These are phyloP conservation scores for Biscogniauxia mediterranea DNA, from an alignment of 2,329 filamentous ascomycete species.

Conservation along the genomic window DNA sequence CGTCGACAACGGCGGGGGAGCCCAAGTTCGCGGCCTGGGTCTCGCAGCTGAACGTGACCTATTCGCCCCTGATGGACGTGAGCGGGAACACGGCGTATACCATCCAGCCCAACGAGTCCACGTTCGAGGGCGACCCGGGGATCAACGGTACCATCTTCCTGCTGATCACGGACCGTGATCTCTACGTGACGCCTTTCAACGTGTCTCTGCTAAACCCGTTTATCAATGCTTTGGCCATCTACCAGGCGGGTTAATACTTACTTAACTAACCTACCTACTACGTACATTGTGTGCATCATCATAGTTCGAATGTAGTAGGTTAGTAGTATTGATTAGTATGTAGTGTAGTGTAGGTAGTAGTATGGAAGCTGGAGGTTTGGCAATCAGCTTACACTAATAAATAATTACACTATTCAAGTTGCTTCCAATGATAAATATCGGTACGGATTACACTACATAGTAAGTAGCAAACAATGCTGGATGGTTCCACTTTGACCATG, in stretches of 20 bases:
- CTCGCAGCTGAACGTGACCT: slow-evolving; percentile 73
- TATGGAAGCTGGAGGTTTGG: too few relatives aligned
- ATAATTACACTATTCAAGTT: too few relatives aligned
- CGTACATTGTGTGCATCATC: too few relatives aligned
- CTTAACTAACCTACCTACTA: too few relatives aligned
- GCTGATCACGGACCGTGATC: slow-evolving; percentile 67
- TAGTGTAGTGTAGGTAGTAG: too few relatives aligned
- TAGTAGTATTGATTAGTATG: too few relatives aligned
- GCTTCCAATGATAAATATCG: too few relatives aligned
- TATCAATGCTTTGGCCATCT: slow-evolving; percentile 71
- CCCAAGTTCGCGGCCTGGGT: slow-evolving; percentile 75
- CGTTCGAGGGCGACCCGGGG: slow-evolving; percentile 65
- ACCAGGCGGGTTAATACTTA: slow-evolving; percentile 67
- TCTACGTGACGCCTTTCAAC: slow-evolving; percentile 75
- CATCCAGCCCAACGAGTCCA: slow-evolving; percentile 68
- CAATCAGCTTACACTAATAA: too few relatives aligned
- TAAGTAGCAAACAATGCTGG: too few relatives aligned
- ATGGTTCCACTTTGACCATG: too few relatives aligned
- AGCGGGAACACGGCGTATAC: slow-evolving; percentile 61
- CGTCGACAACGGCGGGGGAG: slow-evolving; percentile 53
- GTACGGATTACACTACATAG: too few relatives aligned
- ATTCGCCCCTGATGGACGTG: slow-evolving; percentile 56
- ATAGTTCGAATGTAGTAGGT: too few relatives aligned
- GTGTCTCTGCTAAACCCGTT: slow-evolving; percentile 71
- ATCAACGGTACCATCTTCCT: slow-evolving; percentile 80